A percentile compares a stretch with the other conserved stretches of the same genome.
These are phyloP conservation scores for Heliamphora ciliata DNA, from an alignment of 179 eudicot genomes.

Conservation along the genomic window DNA sequence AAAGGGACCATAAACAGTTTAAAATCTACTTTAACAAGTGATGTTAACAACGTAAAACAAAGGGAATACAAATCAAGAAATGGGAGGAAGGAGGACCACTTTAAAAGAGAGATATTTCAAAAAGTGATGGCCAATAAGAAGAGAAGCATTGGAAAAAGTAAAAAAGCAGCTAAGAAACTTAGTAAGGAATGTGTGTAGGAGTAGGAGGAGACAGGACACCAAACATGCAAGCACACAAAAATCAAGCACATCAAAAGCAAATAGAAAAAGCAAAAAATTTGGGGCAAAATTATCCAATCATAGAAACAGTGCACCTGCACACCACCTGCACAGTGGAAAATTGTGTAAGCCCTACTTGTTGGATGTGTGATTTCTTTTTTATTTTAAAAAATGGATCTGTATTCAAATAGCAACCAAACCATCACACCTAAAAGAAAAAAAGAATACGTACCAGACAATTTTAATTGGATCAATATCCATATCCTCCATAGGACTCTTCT, in stretches of 20 bases:
- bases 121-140: background rate
- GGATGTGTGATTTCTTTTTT: slow-evolving; percentile 15
- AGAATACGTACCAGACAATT: slow-evolving; percentile 35
- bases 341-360: slow-evolving; percentile 49
- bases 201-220: background rate
- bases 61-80: no score
- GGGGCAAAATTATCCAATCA: slow-evolving; percentile 18
- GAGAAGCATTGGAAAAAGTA: background rate
- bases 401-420: background rate
- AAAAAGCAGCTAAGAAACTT: background rate
- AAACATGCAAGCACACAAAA: slow-evolving; percentile 12
- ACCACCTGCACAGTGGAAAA: slow-evolving; percentile 91
- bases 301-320: slow-evolving; percentile 57
- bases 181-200: background rate
- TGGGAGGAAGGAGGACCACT: background rate
- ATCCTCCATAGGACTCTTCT: slow-evolving; percentile 32
- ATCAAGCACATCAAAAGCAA: slow-evolving; percentile 9
- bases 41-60: background rate
- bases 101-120: background rate
- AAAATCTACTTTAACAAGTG: background rate
- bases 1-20: background rate
- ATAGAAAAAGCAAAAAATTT: slow-evolving; percentile 18
- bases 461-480: slow-evolving; percentile 15
- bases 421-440: slow-evolving; percentile 9
- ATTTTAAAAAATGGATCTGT: slow-evolving; percentile 5